These are phyloP conservation scores for Anisodus tanguticus DNA, from an alignment of 257 asterid species.

Conservation along the genomic window DNA sequence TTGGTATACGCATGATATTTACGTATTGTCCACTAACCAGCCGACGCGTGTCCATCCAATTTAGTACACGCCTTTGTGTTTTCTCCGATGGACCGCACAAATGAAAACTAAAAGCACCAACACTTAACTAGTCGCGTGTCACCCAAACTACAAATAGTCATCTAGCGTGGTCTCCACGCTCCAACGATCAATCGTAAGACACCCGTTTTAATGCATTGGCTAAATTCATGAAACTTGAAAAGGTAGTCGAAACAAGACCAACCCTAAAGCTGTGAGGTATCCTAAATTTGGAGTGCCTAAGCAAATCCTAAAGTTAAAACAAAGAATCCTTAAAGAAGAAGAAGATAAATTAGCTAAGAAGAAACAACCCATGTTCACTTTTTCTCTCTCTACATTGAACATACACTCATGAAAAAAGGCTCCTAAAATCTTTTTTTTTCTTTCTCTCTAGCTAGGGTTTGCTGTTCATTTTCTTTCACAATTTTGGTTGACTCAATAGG, in stretches of 20 bases:
- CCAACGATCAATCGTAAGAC: neutral
- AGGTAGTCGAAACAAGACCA: slow-evolving; percentile 28
- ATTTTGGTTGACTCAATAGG: slow-evolving; percentile 1
- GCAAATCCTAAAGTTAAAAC: slow-evolving; percentile 31
- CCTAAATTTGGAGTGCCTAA: neutral
- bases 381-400: neutral
- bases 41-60: slow-evolving; percentile 15
- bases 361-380: slow-evolving; percentile 17
- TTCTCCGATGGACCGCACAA: neutral
- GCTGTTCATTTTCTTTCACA: slow-evolving; percentile 27
- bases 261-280: slow-evolving; percentile 27
- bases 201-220: neutral
- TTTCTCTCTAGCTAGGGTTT: slow-evolving; percentile 41
- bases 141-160: neutral
- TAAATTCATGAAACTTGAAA: slow-evolving; percentile 32
- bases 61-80: neutral
- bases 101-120: neutral
- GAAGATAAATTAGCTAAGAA: neutral
- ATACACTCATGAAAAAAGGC: neutral
- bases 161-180: neutral
- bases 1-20: neutral
- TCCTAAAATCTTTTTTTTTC: neutral
- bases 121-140: neutral
- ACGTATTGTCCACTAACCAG: neutral
- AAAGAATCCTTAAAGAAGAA: slow-evolving; percentile 28